Evolutionary conservation across 352 stramenopile species (phyloP).

Genomic region (Phytophthora crassamura): DNA sequence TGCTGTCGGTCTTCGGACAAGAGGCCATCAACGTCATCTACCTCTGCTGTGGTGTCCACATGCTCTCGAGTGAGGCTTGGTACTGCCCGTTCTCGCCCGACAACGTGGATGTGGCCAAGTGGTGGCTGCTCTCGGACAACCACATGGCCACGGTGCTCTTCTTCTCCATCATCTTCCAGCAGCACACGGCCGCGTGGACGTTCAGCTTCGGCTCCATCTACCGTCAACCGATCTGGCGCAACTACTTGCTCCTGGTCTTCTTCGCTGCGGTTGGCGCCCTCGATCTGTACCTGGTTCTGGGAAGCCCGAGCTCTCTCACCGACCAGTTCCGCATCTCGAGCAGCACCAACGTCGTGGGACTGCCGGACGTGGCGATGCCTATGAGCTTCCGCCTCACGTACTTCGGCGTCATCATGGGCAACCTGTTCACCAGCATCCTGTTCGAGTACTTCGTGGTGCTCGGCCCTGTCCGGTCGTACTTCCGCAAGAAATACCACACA

Average conservation of each 20-base stretch:
- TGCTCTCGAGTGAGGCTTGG: conserved; percentile 41
- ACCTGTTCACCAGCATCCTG: conserved; percentile 35
- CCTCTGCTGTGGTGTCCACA: conserved; percentile 37
- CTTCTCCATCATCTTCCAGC: conserved; percentile 43
- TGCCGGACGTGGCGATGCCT: conserved; percentile 54
- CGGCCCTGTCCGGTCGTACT: conserved; percentile 42
- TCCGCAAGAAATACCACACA: conserved; percentile 44
- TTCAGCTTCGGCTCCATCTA: conserved; percentile 58
- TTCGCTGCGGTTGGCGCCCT: conserved; percentile 33
- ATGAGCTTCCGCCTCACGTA: conserved; percentile 46
- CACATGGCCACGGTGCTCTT: conserved; percentile 42
- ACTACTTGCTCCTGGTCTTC: conserved; percentile 47
- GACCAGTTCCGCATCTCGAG: conserved; percentile 61
- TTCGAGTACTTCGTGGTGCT: conserved; percentile 51
- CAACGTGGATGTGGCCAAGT: conserved; percentile 49
- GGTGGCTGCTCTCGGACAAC: conserved; percentile 58
- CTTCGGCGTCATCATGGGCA: conserved; percentile 37
- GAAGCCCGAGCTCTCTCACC: conserved; percentile 43
- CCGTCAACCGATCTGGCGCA: conserved; percentile 51
- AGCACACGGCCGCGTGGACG: conserved; percentile 35
- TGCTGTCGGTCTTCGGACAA: conserved; percentile 53
- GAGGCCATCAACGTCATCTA: conserved; percentile 63
- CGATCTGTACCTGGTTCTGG: conserved; percentile 52
- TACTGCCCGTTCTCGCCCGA: conserved; percentile 55
- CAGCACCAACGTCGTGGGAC: conserved; percentile 54